These are phyloP conservation scores for Fusarium sp. DNA, from an alignment of 2,329 filamentous ascomycete genomes.

Conservation along the genomic window DNA sequence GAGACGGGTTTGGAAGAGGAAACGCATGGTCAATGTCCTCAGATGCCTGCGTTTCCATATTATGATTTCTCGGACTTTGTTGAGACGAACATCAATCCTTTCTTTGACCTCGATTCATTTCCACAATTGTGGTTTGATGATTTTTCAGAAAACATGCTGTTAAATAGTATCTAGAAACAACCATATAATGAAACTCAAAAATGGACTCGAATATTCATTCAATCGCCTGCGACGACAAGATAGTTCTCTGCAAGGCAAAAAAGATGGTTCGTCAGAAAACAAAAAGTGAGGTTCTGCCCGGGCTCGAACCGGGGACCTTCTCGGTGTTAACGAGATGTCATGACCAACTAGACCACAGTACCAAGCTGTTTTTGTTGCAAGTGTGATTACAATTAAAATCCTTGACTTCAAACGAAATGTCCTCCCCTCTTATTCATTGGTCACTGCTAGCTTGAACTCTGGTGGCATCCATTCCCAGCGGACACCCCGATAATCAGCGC, in stretches of 20 bases:
- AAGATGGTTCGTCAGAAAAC: too few species aligned
- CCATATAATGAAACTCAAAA: neutral
- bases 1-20: accelerated
- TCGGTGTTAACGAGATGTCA: neutral
- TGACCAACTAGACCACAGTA: neutral
- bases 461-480: neutral
- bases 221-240: neutral
- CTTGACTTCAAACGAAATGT: accelerated
- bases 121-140: neutral
- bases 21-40: neutral
- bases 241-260: accelerated
- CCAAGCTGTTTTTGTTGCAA: neutral
- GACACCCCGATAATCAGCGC: neutral
- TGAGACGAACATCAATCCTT: neutral
- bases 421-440: neutral
- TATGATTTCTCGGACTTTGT: neutral
- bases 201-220: accelerated
- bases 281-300: neutral
- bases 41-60: slow-evolving; percentile 3
- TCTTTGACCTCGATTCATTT: slow-evolving; percentile 1
- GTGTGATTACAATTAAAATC: too few species aligned
- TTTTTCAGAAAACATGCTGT: neutral
- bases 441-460: neutral
- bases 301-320: neutral
- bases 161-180: neutral